phyloP scores from a whole-genome alignment of 2,329 filamentous ascomycete genomes.

The Colletotrichum australisinense region DNA sequence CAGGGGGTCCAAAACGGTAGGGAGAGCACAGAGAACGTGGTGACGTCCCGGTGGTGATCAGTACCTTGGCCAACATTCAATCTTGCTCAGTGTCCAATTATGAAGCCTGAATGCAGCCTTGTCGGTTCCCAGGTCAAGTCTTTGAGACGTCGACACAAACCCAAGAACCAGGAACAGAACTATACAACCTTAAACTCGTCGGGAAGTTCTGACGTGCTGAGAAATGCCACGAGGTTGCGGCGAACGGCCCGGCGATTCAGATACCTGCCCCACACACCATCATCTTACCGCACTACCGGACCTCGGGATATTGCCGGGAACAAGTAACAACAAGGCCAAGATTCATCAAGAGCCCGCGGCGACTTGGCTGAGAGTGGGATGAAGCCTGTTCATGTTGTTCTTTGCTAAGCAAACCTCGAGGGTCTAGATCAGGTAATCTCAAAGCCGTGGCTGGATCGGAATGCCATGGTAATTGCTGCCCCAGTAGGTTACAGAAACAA shows the following conservation, averaged over 20 bases:
- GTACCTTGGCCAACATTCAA: background rate
- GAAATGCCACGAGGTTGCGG: constrained; percentile 28
- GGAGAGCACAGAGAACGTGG: background rate
- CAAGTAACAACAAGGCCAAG: background rate
- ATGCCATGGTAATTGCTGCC: background rate
- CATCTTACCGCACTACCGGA: background rate
- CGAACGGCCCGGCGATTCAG: constrained; percentile 7
- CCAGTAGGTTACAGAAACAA: background rate
- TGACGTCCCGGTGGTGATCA: constrained; percentile 6
- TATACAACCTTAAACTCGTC: constrained; percentile 18
- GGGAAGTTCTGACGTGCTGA: constrained; percentile 30
- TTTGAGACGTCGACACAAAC: background rate
- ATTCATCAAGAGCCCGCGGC: background rate
- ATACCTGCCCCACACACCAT: background rate
- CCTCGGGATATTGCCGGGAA: constrained; percentile 20
- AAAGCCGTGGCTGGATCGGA: background rate
- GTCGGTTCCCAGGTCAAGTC: background rate
- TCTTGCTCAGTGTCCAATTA: background rate
- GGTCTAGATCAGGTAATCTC: background rate
- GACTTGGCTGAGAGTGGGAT: background rate
- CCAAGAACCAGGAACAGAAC: background rate
- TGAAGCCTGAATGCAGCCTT: background rate
- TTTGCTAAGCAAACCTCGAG: background rate
- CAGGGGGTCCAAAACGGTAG: background rate
- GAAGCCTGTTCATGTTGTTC: background rate